These are phyloP conservation scores for Phlyctochytrium bullatum DNA, from an alignment of 192 early-diverging fungal genomes.

Conservation along the genomic window DNA sequence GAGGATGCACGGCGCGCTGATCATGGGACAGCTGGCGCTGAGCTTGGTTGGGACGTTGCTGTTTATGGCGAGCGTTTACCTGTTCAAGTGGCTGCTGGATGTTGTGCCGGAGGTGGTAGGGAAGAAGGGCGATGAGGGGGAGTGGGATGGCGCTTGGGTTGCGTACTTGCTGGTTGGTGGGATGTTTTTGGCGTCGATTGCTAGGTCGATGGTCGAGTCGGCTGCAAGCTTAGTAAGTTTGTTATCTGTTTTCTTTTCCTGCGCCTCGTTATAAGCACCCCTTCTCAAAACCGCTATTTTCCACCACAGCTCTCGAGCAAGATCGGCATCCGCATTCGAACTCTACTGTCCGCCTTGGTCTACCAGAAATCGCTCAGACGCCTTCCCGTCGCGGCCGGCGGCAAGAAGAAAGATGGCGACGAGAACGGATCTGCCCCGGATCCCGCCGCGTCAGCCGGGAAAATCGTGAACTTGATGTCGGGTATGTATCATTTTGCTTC, in stretches of 20 bases:
- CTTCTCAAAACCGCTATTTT: too few species aligned
- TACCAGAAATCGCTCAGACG: constrained; percentile 29
- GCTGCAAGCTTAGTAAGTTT: neutral
- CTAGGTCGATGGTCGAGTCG: neutral
- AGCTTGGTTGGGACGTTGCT: constrained; percentile 10
- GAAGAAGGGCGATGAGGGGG: too few species aligned
- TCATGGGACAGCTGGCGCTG: constrained; percentile 7
- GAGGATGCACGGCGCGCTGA: neutral
- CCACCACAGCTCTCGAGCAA: too few species aligned
- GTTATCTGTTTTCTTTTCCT: too few species aligned
- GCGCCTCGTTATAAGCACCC: too few species aligned
- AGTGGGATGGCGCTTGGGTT: too few species aligned
- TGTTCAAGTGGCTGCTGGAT: constrained; percentile 28
- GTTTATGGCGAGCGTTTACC: constrained; percentile 19
- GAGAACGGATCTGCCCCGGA: too few species aligned
- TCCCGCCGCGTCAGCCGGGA: constrained; percentile 22
- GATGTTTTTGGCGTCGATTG: neutral
- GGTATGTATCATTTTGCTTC: constrained; percentile 3
- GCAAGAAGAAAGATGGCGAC: neutral
- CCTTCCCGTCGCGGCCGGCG: constrained; percentile 6
- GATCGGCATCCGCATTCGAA: constrained; percentile 5
- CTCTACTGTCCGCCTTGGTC: constrained; percentile 10
- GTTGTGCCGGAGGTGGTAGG: constrained; percentile 11
- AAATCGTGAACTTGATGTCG: constrained; percentile 36
- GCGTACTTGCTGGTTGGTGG: neutral